phyloP scores from a whole-genome alignment of 768 basidiomycete species.

The Cystobasidium onofrii region DNA sequence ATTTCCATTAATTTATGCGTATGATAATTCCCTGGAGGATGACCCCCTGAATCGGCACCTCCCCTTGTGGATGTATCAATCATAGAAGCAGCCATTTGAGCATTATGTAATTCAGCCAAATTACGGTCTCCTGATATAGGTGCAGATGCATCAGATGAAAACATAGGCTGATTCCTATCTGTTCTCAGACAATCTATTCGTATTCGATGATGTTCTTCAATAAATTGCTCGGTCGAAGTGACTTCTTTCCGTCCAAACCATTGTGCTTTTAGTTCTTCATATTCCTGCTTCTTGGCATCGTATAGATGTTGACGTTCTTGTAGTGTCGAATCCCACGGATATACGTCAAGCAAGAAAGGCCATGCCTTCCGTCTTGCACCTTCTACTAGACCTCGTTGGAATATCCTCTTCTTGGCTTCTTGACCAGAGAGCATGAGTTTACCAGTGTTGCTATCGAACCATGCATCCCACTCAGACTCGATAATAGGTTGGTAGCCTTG shows the following conservation, averaged over 20 bases:
- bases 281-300: constrained; percentile 61
- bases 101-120: constrained; percentile 6
- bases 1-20: constrained; percentile 79
- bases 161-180: constrained; percentile 85
- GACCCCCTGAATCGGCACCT: constrained; percentile 64
- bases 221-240: constrained; percentile 66
- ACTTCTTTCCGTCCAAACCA: constrained; percentile 80
- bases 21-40: constrained; percentile 81
- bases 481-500: constrained; percentile 65
- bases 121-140: constrained; percentile 13
- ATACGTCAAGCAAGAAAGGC: constrained; percentile 81
- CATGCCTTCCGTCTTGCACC: constrained; percentile 67
- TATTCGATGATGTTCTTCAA: constrained; percentile 58
- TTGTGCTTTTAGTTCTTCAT: constrained; percentile 62
- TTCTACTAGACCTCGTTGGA: constrained; percentile 52
- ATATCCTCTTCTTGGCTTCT: constrained; percentile 68
- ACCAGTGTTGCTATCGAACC: constrained; percentile 53
- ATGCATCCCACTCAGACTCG: constrained; percentile 61
- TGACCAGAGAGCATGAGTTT: constrained; percentile 48
- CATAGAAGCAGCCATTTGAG: constrained; percentile 63
- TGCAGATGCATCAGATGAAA: constrained; percentile 50
- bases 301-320: constrained; percentile 58
- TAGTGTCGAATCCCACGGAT: constrained; percentile 65
- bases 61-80: constrained; percentile 42
- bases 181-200: constrained; percentile 88